A percentile compares a stretch with the other conserved stretches of the same genome.
Conservation (phyloP, 805 yeast genomes). For the Saturnispora bothae region DNA sequence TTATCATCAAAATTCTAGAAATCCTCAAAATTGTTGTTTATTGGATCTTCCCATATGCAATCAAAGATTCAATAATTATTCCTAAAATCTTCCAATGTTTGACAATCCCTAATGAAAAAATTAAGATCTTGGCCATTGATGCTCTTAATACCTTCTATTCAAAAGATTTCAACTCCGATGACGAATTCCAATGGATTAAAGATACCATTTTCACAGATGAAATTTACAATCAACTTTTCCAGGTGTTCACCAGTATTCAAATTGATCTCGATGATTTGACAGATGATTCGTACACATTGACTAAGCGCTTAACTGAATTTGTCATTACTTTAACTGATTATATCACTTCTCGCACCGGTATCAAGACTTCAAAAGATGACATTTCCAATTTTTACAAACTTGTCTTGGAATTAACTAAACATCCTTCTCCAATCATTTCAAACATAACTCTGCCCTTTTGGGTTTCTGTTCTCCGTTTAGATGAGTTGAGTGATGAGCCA, state of each 20-base stretch:
- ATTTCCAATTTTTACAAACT: slow-evolving; percentile 58
- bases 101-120: slow-evolving; percentile 44
- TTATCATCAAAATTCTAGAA: slow-evolving; percentile 56
- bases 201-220: slow-evolving; percentile 66
- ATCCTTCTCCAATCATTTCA: slow-evolving; percentile 79
- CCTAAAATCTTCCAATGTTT: slow-evolving; percentile 52
- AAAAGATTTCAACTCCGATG: slow-evolving; percentile 53
- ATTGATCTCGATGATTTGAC: slow-evolving; percentile 54
- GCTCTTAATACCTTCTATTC: slow-evolving; percentile 84
- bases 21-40: slow-evolving; percentile 82
- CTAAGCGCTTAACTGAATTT: slow-evolving; percentile 90
- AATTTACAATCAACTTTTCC: slow-evolving; percentile 60
- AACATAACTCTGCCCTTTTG: slow-evolving; percentile 89
- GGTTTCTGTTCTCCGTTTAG: slow-evolving; percentile 81
- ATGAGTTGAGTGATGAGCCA: slow-evolving; percentile 51
- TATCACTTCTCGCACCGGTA: slow-evolving; percentile 29
- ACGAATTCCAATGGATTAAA: slow-evolving; percentile 67
- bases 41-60: slow-evolving; percentile 78
- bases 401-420: slow-evolving; percentile 70
- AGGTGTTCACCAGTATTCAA: slow-evolving; percentile 52
- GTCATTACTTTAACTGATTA: slow-evolving; percentile 78
- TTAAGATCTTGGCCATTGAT: slow-evolving; percentile 79
- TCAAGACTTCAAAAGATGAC: slow-evolving; percentile 43
- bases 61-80: slow-evolving; percentile 57
- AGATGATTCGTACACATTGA: slow-evolving; percentile 67